Base-by-base conservation (phyloP, 192 early-diverging fungal species). In the Rhizophagus sp. region DNA sequence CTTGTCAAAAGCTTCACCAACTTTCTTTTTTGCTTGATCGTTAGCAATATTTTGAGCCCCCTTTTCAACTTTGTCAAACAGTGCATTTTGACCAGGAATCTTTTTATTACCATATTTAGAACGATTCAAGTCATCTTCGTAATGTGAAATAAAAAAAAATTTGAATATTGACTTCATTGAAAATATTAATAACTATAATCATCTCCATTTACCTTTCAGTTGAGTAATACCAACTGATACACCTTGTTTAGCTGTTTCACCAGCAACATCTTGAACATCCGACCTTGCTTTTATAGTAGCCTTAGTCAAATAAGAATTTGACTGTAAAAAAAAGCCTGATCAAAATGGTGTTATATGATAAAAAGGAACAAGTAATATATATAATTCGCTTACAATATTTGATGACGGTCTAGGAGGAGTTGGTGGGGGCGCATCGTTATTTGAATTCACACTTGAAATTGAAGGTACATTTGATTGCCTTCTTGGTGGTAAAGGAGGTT, bases 391-490 rank as follows among this genome's bases (percentile, higher is more conserved):
- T 47, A 47, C 44, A 12, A 8, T 41, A 41, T 47, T 47, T 12
- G 44, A 2, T 47, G 44, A 47, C 2, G 44, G 44, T 12, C 44
- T 47, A 47, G 44, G 44, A 47, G 44, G 44, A 8, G 34, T 72
- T 72, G 33, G 70, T 24, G 70, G 70, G 0, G 70, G 10, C 8
- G 25, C 41, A 22, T 36, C 24, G 9, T 25, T 47, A 10, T 72
- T 36, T 72, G 70, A 72, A 72, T 12, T 36, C 4, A 19, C 39
- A 72, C 34, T 68, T 27, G 66, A 68, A 17, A 68, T 68, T 34
- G 66, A 68, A 68, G 62, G 62, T n/a, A 19, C 24, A 72, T 72
- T 72, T 72, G 70, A 72, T n/a, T n/a, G 70, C 24, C n/a, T 72
- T 47, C 70, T 72, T 72, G 70, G 39, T 22, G 70, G 70, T 24